phyloP scores from a whole-genome alignment of 208 protist genomes.

The Leishmania mexicana region DNA sequence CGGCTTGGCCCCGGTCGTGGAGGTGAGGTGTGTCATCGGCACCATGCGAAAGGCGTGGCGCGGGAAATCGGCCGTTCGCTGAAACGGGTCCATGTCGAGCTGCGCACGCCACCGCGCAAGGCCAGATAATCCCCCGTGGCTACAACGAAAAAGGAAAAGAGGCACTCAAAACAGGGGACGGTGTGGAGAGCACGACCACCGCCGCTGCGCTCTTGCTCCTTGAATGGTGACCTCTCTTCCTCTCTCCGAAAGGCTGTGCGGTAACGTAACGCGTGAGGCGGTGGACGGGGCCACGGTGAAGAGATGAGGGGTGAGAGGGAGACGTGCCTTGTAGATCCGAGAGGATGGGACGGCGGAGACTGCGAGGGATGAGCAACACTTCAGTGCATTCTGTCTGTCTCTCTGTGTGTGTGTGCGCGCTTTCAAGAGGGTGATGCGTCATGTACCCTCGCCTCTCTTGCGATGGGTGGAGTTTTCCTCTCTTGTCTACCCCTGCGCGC shows the following conservation, averaged over 20 bases:
- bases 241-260: neutral
- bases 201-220: neutral
- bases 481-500: no score
- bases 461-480: no score
- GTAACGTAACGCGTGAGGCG: neutral
- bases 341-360: neutral
- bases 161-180: neutral
- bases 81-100: conserved; percentile 32
- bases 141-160: neutral
- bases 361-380: neutral
- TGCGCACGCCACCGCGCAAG: neutral
- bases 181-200: neutral
- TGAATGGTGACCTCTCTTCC: no score
- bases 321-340: neutral
- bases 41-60: conserved; percentile 19
- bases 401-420: no score
- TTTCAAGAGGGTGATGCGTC: no score
- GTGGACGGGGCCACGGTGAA: neutral
- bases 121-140: neutral
- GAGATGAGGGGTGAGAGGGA: neutral
- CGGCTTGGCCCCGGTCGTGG: neutral
- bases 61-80: conserved; percentile 1
- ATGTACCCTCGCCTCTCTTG: no score
- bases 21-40: conserved; percentile 32
- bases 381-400: no score